These are phyloP conservation scores for Lipomyces oligophaga DNA, from an alignment of 805 yeast species.

Conservation along the genomic window DNA sequence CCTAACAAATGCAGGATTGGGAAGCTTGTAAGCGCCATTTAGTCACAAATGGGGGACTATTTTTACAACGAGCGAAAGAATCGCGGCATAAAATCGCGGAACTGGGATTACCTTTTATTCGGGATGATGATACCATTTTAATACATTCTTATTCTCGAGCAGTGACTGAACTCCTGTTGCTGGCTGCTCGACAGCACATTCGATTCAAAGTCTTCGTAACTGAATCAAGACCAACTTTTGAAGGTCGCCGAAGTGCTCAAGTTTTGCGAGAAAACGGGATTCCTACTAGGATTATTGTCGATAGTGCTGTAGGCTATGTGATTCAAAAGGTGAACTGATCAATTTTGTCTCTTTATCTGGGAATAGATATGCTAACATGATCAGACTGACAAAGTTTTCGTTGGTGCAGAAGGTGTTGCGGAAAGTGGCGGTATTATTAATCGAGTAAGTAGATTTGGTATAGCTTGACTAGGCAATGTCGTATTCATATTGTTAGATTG, in stretches of 20 bases:
- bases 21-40: slow-evolving; percentile 84
- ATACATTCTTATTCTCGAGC: slow-evolving; percentile 93
- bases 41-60: slow-evolving; percentile 89
- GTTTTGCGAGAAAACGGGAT: slow-evolving; percentile 65
- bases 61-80: slow-evolving; percentile 86
- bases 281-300: slow-evolving; percentile 84
- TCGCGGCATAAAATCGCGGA: slow-evolving; percentile 84
- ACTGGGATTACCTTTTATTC: slow-evolving; percentile 80
- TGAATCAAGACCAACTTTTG: slow-evolving; percentile 82
- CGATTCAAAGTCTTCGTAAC: slow-evolving; percentile 90
- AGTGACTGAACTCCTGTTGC: slow-evolving; percentile 66
- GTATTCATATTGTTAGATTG: slow-evolving; percentile 43
- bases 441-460: slow-evolving; percentile 42
- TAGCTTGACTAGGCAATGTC: no score
- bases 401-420: slow-evolving; percentile 99
- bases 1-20: slow-evolving; percentile 57
- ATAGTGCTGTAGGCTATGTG: slow-evolving; percentile 89
- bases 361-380: slow-evolving; percentile 38
- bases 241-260: slow-evolving; percentile 69
- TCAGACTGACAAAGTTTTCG: slow-evolving; percentile 86
- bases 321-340: slow-evolving; percentile 55
- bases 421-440: slow-evolving; percentile 98
- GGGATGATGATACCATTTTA: slow-evolving; percentile 81
- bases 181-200: slow-evolving; percentile 72
- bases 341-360: not conserved